A percentile compares a stretch with the other conserved stretches of the same genome.
phyloP scores from a whole-genome alignment of 1,284 basidiomycete species.

The Neonothopanus nambi region DNA sequence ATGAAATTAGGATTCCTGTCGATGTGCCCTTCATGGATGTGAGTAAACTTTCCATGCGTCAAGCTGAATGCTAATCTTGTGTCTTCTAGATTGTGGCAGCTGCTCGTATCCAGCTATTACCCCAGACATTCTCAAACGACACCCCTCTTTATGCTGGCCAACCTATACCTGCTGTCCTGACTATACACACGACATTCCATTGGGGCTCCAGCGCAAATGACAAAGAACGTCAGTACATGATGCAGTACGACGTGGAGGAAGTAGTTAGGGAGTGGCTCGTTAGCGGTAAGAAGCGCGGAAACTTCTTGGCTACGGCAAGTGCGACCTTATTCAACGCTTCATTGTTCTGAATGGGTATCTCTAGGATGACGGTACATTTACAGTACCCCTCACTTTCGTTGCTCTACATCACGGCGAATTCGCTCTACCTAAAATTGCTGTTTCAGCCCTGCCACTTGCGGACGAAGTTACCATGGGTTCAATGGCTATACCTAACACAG shows the following conservation, averaged over 20 bases:
- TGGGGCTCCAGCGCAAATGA: constrained; percentile 59
- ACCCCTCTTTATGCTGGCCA: constrained; percentile 75
- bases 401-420: constrained; percentile 79
- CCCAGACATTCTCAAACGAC: constrained; percentile 23
- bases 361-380: constrained; percentile 60
- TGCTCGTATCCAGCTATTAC: constrained; percentile 52
- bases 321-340: neutral
- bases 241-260: constrained; percentile 79
- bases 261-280: constrained; percentile 79
- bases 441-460: constrained; percentile 57
- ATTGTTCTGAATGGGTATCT: constrained; percentile 5
- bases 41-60: constrained; percentile 27
- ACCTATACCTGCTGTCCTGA: constrained; percentile 64
- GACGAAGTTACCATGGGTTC: constrained; percentile 57
- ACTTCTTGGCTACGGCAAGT: constrained; percentile 67
- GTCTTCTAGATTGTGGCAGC: constrained; percentile 64
- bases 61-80: constrained; percentile 1
- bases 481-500: constrained; percentile 58
- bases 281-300: constrained; percentile 77
- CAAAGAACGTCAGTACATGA: constrained; percentile 44
- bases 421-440: constrained; percentile 64
- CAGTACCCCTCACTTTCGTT: constrained; percentile 67
- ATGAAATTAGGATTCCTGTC: constrained; percentile 75
- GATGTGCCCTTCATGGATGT: constrained; percentile 82
- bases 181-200: constrained; percentile 69